Conservation (phyloP, 1,284 basidiomycete species). For the Fistulina hepatica region DNA sequence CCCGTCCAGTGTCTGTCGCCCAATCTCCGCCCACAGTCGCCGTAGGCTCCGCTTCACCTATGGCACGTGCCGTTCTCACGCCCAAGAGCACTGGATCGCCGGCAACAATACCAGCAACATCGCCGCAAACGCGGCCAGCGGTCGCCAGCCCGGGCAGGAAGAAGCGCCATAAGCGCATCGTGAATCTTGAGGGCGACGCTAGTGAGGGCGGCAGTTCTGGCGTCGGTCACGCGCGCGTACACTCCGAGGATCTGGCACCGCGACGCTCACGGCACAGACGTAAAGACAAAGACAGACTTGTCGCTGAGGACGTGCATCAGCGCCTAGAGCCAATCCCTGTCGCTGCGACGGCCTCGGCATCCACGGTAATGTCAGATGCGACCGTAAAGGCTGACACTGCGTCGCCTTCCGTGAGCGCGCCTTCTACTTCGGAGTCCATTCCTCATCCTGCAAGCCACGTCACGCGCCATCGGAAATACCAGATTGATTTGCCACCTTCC, state of each 20-base stretch:
- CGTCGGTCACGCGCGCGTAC: slow-evolving; percentile 22
- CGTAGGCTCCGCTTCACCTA: no score
- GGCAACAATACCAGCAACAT: slow-evolving; percentile 22
- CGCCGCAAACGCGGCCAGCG: slow-evolving; percentile 29
- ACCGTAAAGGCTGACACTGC: no score
- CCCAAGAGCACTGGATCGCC: slow-evolving; percentile 21
- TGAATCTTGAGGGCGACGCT: slow-evolving; percentile 45
- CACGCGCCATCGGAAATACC: no score
- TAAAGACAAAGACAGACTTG: not conserved
- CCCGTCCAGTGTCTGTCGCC: slow-evolving; percentile 36
- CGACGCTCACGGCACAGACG: slow-evolving; percentile 4
- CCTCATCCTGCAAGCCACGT: no score
- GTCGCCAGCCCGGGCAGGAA: slow-evolving; percentile 37
- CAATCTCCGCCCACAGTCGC: slow-evolving; percentile 51
- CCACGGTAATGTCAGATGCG: not conserved
- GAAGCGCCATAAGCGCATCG: slow-evolving; percentile 52
- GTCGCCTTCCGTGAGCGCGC: no score
- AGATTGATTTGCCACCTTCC: no score
- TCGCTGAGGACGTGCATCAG: no score
- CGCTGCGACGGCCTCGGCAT: not conserved
- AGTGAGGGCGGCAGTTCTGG: slow-evolving; percentile 22
- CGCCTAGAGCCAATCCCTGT: not conserved
- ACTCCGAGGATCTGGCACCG: slow-evolving; percentile 24
- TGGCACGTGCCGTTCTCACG: no score
- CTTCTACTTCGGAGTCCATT: no score